A percentile compares a stretch with the other conserved stretches of the same genome.
Conservation (phyloP, 2,329 filamentous ascomycete species). For the Lasiodiplodia gonubiensis region DNA sequence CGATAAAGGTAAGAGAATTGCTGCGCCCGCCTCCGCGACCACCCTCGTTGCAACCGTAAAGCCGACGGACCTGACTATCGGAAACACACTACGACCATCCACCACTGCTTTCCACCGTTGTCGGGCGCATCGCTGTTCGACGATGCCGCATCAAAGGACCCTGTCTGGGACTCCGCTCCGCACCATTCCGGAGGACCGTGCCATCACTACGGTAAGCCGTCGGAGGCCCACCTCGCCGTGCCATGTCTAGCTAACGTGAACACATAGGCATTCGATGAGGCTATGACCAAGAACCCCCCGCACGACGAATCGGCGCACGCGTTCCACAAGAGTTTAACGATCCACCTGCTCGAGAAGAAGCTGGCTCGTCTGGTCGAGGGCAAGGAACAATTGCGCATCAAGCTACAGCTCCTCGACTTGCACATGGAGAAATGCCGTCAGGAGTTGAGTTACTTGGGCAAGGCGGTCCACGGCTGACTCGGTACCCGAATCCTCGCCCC, state of each 20-base stretch:
- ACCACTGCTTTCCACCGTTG: too few relatives aligned
- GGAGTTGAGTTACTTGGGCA: background rate
- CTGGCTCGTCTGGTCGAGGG: background rate
- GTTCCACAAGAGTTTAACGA: background rate
- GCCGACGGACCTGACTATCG: too few relatives aligned
- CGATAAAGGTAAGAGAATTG: too few relatives aligned
- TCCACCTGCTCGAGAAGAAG: background rate
- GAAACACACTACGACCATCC: too few relatives aligned
- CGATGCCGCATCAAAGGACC: conserved; percentile 30
- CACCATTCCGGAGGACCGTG: background rate
- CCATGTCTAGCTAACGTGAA: background rate
- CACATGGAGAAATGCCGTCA: background rate
- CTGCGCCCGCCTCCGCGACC: too few relatives aligned
- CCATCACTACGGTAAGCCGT: background rate
- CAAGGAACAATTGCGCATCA: background rate
- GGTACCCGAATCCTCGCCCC: too few relatives aligned
- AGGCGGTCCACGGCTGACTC: too few relatives aligned
- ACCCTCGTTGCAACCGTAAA: too few relatives aligned
- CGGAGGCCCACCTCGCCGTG: background rate
- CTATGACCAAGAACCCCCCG: background rate
- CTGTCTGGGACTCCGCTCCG: background rate
- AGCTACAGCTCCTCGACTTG: background rate
- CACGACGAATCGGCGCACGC: background rate
- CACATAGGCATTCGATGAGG: background rate
- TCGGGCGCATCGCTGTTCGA: conserved; percentile 19